A percentile compares a stretch with the other conserved stretches of the same genome.
Evolutionary conservation across 768 basidiomycete genomes (phyloP).

Genomic region (Trametes cubensis): DNA sequence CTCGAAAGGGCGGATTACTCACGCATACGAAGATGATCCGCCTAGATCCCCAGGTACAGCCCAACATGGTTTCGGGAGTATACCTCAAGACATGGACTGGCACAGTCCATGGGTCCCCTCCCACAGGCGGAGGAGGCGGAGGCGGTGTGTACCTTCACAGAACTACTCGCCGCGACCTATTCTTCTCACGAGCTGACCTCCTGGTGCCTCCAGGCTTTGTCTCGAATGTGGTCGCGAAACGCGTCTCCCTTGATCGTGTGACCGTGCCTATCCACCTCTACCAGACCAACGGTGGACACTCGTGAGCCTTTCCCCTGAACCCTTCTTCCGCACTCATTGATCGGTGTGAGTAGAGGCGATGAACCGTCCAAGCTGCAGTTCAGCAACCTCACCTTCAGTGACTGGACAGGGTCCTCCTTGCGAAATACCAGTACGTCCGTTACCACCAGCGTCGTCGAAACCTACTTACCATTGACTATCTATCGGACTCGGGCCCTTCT

Average conservation of each 20-base stretch:
- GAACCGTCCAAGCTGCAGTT: conserved; percentile 47
- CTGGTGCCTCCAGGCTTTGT: conserved; percentile 41
- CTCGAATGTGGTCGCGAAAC: conserved; percentile 45
- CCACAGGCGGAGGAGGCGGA: conserved; percentile 60
- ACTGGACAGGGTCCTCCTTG: conserved; percentile 51
- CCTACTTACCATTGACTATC: too few relatives aligned
- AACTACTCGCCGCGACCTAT: too few relatives aligned
- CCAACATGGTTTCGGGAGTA: conserved; percentile 58
- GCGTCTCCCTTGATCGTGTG: conserved; percentile 50
- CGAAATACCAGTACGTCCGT: conserved; percentile 25
- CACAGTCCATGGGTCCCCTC: conserved; percentile 51
- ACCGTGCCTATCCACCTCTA: conserved; percentile 48
- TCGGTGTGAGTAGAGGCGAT: conserved; percentile 8
- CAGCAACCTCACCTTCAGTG: conserved; percentile 47
- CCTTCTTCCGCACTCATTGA: not conserved
- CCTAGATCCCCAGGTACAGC: conserved; percentile 51
- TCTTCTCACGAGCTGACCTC: too few relatives aligned
- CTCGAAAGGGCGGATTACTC: not conserved
- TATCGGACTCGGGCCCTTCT: too few relatives aligned
- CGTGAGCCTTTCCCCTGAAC: conserved; percentile 32
- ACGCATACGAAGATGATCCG: conserved; percentile 44
- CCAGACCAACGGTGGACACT: conserved; percentile 54
- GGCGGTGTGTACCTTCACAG: conserved; percentile 35
- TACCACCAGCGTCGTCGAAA: too few relatives aligned
- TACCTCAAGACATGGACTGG: conserved; percentile 62